These are phyloP conservation scores for Penicillium ucsense DNA, from an alignment of 495 filamentous ascomycete species.

Conservation along the genomic window DNA sequence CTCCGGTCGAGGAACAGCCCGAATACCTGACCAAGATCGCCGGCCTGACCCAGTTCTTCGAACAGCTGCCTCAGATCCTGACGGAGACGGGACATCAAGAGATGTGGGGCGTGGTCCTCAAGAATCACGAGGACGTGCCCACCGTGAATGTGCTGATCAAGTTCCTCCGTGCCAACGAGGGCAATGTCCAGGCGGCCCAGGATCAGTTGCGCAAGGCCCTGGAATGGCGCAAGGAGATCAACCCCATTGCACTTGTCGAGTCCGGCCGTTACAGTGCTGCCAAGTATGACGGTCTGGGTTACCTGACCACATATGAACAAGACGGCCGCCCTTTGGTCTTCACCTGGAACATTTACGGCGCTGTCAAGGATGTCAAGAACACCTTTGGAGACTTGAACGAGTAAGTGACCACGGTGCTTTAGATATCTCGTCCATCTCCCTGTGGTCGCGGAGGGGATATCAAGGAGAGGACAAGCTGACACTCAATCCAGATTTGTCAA, in stretches of 20 bases:
- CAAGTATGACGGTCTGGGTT: constrained; percentile 43
- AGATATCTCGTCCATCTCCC: background rate
- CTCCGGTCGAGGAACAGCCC: constrained; percentile 17
- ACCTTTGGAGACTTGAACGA: constrained; percentile 72
- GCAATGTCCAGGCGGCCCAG: constrained; percentile 59
- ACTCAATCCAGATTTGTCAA: constrained; percentile 54
- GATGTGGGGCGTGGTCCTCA: constrained; percentile 66
- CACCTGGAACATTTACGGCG: constrained; percentile 85
- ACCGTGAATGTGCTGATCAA: constrained; percentile 82
- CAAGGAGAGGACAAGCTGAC: background rate
- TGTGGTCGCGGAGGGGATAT: background rate
- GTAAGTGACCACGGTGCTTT: constrained; percentile 37
- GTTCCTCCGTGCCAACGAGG: constrained; percentile 79
- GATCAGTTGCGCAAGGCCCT: constrained; percentile 70
- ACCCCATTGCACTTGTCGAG: constrained; percentile 34
- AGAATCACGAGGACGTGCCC: constrained; percentile 49
- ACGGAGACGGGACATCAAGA: constrained; percentile 47
- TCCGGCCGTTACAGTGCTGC: constrained; percentile 43
- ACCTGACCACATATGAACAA: constrained; percentile 38
- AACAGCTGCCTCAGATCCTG: constrained; percentile 35
- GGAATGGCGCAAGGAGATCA: constrained; percentile 63
- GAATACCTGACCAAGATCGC: constrained; percentile 32
- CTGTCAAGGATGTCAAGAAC: constrained; percentile 56
- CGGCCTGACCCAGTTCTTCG: constrained; percentile 27
- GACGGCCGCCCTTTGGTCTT: constrained; percentile 37